phyloP scores from a whole-genome alignment of 2,329 filamentous ascomycete species.

The Hypoxylon sp. region DNA sequence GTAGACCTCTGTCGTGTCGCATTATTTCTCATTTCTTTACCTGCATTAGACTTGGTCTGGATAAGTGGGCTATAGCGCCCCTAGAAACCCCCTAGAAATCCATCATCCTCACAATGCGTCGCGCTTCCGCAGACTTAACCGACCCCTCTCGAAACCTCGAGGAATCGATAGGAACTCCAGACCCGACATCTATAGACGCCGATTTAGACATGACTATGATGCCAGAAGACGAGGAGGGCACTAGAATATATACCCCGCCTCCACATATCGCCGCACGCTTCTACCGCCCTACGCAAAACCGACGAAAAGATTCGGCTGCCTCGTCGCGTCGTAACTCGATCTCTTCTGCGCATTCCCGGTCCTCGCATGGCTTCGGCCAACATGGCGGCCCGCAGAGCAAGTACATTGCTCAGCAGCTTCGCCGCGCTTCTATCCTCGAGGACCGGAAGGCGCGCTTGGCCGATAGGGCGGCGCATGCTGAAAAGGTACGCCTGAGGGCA shows the following conservation, averaged over 20 bases:
- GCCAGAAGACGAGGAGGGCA: conserved; percentile 56
- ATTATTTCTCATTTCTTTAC: conserved; percentile 26
- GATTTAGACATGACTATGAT: conserved; percentile 51
- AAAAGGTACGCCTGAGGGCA: conserved; percentile 83
- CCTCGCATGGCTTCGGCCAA: conserved; percentile 70
- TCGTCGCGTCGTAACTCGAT: conserved; percentile 85
- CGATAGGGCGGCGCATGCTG: conserved; percentile 83
- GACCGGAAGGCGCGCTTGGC: conserved; percentile 83
- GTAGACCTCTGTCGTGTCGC: conserved; percentile 29
- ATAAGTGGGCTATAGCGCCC: conserved; percentile 35
- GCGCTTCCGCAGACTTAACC: conserved; percentile 57
- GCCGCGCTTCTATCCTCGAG: conserved; percentile 83
- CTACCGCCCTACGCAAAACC: conserved; percentile 74
- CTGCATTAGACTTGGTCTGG: conserved; percentile 38
- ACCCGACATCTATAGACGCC: conserved; percentile 49
- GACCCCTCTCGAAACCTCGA: conserved; percentile 59
- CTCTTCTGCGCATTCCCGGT: conserved; percentile 79
- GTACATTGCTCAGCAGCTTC: conserved; percentile 82
- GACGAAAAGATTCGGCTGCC: conserved; percentile 80
- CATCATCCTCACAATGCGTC: conserved; percentile 56
- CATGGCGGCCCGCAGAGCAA: conserved; percentile 77
- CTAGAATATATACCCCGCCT: conserved; percentile 71
- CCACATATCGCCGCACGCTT: conserved; percentile 84
- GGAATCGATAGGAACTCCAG: conserved; percentile 52
- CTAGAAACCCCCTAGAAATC: conserved; percentile 24